A percentile compares a stretch with the other conserved stretches of the same genome.
phyloP scores from a whole-genome alignment of 768 basidiomycete species.

The Boletus subparvulus region DNA sequence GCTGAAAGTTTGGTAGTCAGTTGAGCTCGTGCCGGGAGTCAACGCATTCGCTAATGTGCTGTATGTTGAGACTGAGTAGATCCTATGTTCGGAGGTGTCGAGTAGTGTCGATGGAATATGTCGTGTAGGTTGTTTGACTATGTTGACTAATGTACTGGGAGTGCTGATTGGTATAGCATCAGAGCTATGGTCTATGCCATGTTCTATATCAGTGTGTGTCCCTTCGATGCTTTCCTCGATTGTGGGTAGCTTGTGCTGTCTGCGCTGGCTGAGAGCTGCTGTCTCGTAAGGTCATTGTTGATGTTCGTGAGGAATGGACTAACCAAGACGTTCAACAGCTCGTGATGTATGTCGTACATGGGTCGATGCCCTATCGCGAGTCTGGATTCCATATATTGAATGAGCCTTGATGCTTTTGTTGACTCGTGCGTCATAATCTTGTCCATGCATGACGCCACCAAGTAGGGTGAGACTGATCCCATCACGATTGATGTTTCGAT shows the following conservation, averaged over 20 bases:
- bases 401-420: not conserved
- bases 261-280: not conserved
- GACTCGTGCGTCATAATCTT: not conserved
- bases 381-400: not conserved
- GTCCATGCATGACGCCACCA: slow-evolving; percentile 7
- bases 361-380: not conserved
- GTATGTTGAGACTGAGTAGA: not conserved
- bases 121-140: not conserved
- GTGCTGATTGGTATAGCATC: not conserved
- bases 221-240: not conserved
- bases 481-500: slow-evolving; percentile 5
- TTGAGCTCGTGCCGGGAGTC: not conserved
- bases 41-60: not conserved
- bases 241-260: not conserved
- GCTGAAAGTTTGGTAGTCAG: not conserved
- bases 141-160: not conserved
- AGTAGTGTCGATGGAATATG: not conserved
- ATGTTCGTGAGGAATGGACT: not conserved
- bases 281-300: not conserved
- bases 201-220: no score
- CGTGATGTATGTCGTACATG: not conserved
- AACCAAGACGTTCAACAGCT: not conserved
- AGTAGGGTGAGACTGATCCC: slow-evolving; percentile 5
- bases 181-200: no score
- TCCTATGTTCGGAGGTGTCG: not conserved